Base-by-base conservation (phyloP, 208 protist genomes). In the Herpetomonas muscarum region DNA sequence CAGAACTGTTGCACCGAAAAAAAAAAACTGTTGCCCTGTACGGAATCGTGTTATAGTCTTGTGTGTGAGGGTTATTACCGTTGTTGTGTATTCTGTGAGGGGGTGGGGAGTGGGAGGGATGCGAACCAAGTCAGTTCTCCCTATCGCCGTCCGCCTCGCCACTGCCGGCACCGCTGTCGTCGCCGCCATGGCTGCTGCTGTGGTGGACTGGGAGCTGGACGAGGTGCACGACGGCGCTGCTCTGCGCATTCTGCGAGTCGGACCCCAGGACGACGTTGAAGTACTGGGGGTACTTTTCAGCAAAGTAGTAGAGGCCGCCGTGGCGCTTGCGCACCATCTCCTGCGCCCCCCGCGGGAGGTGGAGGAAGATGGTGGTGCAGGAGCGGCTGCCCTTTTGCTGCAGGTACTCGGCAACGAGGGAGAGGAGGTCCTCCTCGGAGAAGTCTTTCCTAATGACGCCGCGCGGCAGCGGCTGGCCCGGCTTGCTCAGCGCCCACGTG, bases 391-490 rank as follows among this genome's bases (percentile, higher is more conserved):
- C 74, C 29, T 67, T 64, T 37, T 68, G 56, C 56, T 93, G 86
- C 41, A 93, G 51, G 44, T 76, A 79, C 61, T 89, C 77, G 1
- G 84, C 90, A n/a, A 88, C 66, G 6, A 96, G 65, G 12, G 76
- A 72, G 0, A 96, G 63, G 22, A 96, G 60, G 53, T 96, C 90
- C 15, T 73, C 75, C 31, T 92, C 86, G 36, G 62, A 76, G 70
- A 93, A 96, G 17, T 78, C 64, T 41, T 79, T 64, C n/a, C 79
- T 62, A 50, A 96, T 81, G 19, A 93, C 85, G 21, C 90, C 90
- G 26, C 81, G 75, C 3, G 90, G 90, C 15, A 93, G 73, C 6
- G 83, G 84, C 39, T 84, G 71, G 30, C 82, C 86, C 15, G 86
- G 84, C 15, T 78, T 65, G 47, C 71, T 74, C 19, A 96, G 10